Conservation (phyloP, 108 stramenopile genomes). For the Discostella pseudostelligera region DNA sequence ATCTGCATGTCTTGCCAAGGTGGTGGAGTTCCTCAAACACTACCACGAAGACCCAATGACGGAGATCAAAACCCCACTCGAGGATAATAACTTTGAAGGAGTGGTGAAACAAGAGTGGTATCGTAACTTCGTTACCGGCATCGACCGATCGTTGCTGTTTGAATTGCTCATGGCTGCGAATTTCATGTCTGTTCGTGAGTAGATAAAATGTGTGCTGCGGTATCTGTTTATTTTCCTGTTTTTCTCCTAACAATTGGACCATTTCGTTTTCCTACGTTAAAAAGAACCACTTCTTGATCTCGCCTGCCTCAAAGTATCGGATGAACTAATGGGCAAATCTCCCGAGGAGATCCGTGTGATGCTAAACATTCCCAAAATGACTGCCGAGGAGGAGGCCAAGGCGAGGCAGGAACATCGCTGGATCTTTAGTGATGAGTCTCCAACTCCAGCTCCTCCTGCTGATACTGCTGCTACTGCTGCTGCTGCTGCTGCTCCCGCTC, state of each 20-base stretch:
- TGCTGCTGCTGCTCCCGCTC: neutral
- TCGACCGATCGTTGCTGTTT: slow-evolving; percentile 72
- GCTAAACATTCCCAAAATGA: slow-evolving; percentile 74
- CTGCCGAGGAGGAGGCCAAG: slow-evolving; percentile 66
- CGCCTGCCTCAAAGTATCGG: slow-evolving; percentile 71
- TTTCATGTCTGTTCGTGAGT: slow-evolving; percentile 71
- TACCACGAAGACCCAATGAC: slow-evolving; percentile 61
- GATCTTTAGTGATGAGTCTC: slow-evolving; percentile 74
- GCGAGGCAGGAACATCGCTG: slow-evolving; percentile 75
- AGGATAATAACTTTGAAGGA: slow-evolving; percentile 65
- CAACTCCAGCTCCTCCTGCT: neutral
- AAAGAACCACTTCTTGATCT: slow-evolving; percentile 76
- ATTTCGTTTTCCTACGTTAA: neutral
- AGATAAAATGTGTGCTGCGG: neutral
- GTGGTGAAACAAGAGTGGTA: slow-evolving; percentile 79
- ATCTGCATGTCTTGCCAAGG: slow-evolving; percentile 51
- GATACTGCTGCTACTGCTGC: neutral
- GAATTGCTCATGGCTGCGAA: slow-evolving; percentile 79
- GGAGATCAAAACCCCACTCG: slow-evolving; percentile 72
- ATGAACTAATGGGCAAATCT: slow-evolving; percentile 67
- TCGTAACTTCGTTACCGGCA: slow-evolving; percentile 53
- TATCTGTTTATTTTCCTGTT: neutral
- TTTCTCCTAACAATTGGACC: neutral
- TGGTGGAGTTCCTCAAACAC: slow-evolving; percentile 80
- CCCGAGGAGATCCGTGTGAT: slow-evolving; percentile 77